Conservation (phyloP, 2,329 filamentous ascomycete species). For the Colletotrichum eleusines region DNA sequence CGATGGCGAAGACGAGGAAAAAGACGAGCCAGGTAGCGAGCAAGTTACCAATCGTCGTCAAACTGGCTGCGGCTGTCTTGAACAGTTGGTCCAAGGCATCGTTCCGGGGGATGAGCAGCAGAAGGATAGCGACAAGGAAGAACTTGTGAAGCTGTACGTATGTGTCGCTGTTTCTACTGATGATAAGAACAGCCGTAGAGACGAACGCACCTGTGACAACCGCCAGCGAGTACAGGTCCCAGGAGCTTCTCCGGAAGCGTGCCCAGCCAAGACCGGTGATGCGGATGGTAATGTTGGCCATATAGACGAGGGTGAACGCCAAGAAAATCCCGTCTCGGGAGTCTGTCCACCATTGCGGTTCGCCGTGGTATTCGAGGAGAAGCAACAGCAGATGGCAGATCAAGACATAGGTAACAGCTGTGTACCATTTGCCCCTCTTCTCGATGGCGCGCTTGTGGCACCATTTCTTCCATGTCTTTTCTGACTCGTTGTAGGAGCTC, state of each 20-base stretch:
- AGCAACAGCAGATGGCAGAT: constrained; percentile 87
- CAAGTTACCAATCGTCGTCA: constrained; percentile 90
- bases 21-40: constrained; percentile 97
- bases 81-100: constrained; percentile 98
- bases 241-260: constrained; percentile 91
- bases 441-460: constrained; percentile 95
- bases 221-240: constrained; percentile 91
- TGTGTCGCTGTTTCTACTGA: constrained; percentile 67
- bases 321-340: constrained; percentile 84
- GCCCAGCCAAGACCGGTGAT: constrained; percentile 92
- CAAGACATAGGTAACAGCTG: constrained; percentile 81
- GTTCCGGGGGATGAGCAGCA: constrained; percentile 94
- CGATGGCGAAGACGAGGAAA: constrained; percentile 96
- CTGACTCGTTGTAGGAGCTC: constrained; percentile 82
- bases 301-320: constrained; percentile 83
- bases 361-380: constrained; percentile 86
- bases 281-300: constrained; percentile 84
- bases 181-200: constrained; percentile 81
- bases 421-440: constrained; percentile 93
- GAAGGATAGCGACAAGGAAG: constrained; percentile 89
- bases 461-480: constrained; percentile 87
- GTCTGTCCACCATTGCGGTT: constrained; percentile 76
- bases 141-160: constrained; percentile 91
- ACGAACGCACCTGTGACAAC: constrained; percentile 82
- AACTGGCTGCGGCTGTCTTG: constrained; percentile 95